Conservation (phyloP, 2,329 filamentous ascomycete genomes). For the Colletotrichum caudatum region DNA sequence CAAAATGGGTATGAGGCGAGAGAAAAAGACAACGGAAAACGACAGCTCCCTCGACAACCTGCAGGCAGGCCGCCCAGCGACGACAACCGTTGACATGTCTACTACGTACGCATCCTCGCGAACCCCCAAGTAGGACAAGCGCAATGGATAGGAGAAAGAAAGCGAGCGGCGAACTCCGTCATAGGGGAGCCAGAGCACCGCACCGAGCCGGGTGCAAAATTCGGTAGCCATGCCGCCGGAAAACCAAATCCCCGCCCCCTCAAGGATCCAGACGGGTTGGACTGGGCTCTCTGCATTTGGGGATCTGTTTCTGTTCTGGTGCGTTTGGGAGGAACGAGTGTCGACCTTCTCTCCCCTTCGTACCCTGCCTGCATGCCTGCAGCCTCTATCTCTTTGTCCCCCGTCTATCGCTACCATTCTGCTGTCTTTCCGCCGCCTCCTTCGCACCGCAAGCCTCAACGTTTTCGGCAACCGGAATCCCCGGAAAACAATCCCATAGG, state of each 20-base stretch:
- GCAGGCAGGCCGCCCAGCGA: conserved; percentile 3
- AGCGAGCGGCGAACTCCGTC: conserved; percentile 17
- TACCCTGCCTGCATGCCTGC: neutral
- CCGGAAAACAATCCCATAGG: conserved; percentile 4
- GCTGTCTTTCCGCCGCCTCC: neutral
- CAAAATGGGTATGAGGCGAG: neutral
- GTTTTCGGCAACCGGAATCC: neutral
- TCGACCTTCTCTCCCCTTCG: neutral
- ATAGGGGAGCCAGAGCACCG: conserved; percentile 1
- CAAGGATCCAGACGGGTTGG: neutral
- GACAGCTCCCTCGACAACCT: neutral
- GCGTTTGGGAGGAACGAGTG: conserved; percentile 13
- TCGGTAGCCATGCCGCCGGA: neutral
- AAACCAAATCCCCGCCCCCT: neutral
- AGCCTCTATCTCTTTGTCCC: neutral
- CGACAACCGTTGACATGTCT: conserved; percentile 8
- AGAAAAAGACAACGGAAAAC: neutral
- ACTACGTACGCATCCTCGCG: conserved; percentile 7
- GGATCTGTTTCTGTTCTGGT: neutral
- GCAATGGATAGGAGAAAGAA: conserved; percentile 25
- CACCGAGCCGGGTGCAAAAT: neutral
- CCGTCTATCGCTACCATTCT: neutral
- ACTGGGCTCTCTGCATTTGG: conserved; percentile 12
- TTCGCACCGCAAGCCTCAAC: neutral
- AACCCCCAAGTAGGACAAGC: conserved; percentile 30